Evolutionary conservation across 2,329 filamentous ascomycete species (phyloP), one percentile per base, ranked within the genome.

Genomic region (Aureobasidium zeae): DNA sequence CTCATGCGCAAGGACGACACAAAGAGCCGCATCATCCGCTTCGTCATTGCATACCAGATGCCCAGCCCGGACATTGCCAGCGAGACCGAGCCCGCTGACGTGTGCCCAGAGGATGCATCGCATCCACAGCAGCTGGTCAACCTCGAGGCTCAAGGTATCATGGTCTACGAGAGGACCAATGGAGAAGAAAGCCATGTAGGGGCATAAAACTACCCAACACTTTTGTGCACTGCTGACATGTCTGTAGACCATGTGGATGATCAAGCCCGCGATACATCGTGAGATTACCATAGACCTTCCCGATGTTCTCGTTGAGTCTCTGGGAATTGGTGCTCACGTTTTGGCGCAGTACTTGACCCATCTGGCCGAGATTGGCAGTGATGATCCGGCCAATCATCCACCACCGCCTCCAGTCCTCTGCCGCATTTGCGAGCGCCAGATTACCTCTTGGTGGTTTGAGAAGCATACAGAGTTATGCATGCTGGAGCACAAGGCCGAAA

Each of bases 361-460:
- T 48, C 72, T 98, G 25, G 86, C 91, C 35, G 91, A 98, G 59
- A 78, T 80, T 29, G 86, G 84, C 37, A 72, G 81, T 20, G 82
- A 83, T 29, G 86, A 79, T 55, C 79, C 83, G 15, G 76, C 76
- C 37, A 78, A 81, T 55, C 81, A 88, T 59, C 80, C 86, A 8
- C 86, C 86, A 2, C 87, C 89, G 0, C 71, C 79, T 9, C 86
- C 87, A 0, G 83, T 96, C 4, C 75, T 98, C 12, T 98, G 91
- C 63, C 86, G 91, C 41, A 96, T 98, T 44, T 98, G 91, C 62
- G 91, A 98, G 61, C 85, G 91, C 43, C 86, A 95, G 50, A 96
- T 98, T 48, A 86, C 86, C 4, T 87, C 89, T 0, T 98, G 91
- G 91, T 98, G 91, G 93, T 98, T 98, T 55, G 91, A 98, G 65